Evolutionary conservation across 177 flowering plant genomes (phyloP), one percentile per base, ranked within the genome.

Genomic region (Tripterygium wilfordii): DNA sequence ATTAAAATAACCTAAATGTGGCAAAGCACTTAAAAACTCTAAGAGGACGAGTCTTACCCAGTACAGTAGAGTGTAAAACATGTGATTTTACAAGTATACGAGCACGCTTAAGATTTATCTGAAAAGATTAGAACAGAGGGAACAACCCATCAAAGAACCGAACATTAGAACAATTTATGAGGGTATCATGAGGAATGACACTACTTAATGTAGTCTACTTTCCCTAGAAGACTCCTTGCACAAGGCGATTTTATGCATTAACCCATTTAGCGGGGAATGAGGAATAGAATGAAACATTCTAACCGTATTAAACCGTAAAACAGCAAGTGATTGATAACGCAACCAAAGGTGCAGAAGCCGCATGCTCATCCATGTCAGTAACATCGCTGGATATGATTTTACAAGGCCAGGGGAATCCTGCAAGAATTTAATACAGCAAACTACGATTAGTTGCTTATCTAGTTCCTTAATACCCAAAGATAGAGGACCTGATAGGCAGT

Each of bases 81-180:
- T 88, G 88, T 27, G 87, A 74, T 58, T 79, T 70, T 39, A 71
- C 88, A 56, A 88, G 70, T 27, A 83, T 68, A 20, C 96, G 86
- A 44, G 94, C 98, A 48, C 96, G 95, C 71, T 91, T 91, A 36
- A 85, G 74, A 67, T 91, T 91, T 69, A 91, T 77, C 98, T 91
- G 86, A 40, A 2, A 20, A 19, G n/a, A 40, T 3, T 14, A 20
- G 10, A 19, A 14, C n/a, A n/a, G n/a, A n/a, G n/a, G n/a, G n/a
- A n/a, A n/a, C n/a, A n/a, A n/a, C n/a, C n/a, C n/a, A n/a, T n/a
- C n/a, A n/a, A n/a, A n/a, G n/a, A n/a, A n/a, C n/a, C n/a, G n/a
- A n/a, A n/a, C n/a, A n/a, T n/a, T n/a, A n/a, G n/a, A n/a, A n/a
- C n/a, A n/a, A n/a, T n/a, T n/a, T n/a, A n/a, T n/a, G n/a, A n/a